A percentile compares a stretch with the other conserved stretches of the same genome.
Evolutionary conservation across 2,329 filamentous ascomycete species (phyloP).

Genomic region (Ophiostoma ips): DNA sequence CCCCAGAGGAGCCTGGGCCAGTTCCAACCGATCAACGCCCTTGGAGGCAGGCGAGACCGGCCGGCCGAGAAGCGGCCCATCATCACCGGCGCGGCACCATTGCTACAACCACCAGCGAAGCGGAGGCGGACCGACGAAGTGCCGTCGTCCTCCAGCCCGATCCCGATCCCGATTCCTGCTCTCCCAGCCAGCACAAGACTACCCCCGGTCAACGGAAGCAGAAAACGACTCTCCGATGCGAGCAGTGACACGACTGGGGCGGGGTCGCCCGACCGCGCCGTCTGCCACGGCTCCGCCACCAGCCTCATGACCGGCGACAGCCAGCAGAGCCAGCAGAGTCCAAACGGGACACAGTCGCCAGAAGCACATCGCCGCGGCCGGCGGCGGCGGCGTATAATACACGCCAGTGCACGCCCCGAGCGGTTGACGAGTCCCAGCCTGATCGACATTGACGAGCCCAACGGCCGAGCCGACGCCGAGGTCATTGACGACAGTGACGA

Average conservation of each 20-base stretch:
- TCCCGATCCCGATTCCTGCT: neutral
- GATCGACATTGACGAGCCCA: neutral
- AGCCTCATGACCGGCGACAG: neutral
- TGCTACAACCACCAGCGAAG: neutral
- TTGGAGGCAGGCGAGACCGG: neutral
- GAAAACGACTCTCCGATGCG: too few species aligned
- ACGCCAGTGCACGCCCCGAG: neutral
- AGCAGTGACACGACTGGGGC: too few species aligned
- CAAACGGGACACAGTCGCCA: too few species aligned
- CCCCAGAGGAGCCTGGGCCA: neutral
- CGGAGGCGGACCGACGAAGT: neutral
- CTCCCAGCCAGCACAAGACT: neutral
- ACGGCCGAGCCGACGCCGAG: neutral
- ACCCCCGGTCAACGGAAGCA: too few species aligned
- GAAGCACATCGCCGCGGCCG: neutral
- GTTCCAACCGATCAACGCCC: neutral
- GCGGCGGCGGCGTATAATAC: neutral
- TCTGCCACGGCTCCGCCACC: neutral
- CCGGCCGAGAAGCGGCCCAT: too few species aligned
- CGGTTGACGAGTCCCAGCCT: neutral
- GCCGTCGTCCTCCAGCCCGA: neutral
- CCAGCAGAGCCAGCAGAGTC: neutral
- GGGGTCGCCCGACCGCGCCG: neutral
- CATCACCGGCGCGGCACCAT: too few species aligned
- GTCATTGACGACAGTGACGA: neutral